phyloP scores from a whole-genome alignment of 1,284 basidiomycete species.

The Coniophora puteana region DNA sequence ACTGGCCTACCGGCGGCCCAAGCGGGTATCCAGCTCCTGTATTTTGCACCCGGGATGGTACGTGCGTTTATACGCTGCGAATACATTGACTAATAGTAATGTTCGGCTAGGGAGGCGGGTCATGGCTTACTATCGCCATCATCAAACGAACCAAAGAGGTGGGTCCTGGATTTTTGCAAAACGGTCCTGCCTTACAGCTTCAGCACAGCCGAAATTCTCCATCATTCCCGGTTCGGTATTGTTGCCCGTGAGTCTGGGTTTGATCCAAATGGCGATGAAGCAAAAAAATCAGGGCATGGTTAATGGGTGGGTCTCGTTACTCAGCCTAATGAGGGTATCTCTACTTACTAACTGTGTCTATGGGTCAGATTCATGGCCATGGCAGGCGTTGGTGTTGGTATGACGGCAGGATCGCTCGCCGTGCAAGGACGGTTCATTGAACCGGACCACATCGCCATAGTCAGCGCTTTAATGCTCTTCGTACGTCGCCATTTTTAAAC shows the following conservation, averaged over 20 bases:
- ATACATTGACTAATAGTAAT: not conserved
- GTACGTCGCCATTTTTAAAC: constrained; percentile 28
- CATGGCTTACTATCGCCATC: constrained; percentile 13
- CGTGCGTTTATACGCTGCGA: constrained; percentile 8
- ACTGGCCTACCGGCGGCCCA: constrained; percentile 31
- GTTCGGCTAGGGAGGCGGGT: constrained; percentile 17
- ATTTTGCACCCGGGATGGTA: constrained; percentile 45
- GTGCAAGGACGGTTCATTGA: constrained; percentile 46
- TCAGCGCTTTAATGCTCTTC: constrained; percentile 40
- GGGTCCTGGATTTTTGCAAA: constrained; percentile 8
- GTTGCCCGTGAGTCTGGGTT: constrained; percentile 35
- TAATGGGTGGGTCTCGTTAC: constrained; percentile 29
- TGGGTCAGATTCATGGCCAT: constrained; percentile 39
- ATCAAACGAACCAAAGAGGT: constrained; percentile 26
- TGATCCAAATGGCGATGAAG: constrained; percentile 40
- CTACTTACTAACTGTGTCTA: no score
- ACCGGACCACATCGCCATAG: constrained; percentile 36
- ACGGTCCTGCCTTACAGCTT: constrained; percentile 2
- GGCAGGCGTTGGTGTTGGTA: constrained; percentile 41
- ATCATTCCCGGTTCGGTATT: constrained; percentile 35
- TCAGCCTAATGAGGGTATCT: not conserved
- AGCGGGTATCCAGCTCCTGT: constrained; percentile 43
- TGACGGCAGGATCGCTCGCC: constrained; percentile 34
- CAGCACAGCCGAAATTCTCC: constrained; percentile 36
- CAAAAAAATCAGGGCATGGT: constrained; percentile 30